Conservation (phyloP, 2,329 filamentous ascomycete genomes). For the Dryadomyces quercus-mongolicae region DNA sequence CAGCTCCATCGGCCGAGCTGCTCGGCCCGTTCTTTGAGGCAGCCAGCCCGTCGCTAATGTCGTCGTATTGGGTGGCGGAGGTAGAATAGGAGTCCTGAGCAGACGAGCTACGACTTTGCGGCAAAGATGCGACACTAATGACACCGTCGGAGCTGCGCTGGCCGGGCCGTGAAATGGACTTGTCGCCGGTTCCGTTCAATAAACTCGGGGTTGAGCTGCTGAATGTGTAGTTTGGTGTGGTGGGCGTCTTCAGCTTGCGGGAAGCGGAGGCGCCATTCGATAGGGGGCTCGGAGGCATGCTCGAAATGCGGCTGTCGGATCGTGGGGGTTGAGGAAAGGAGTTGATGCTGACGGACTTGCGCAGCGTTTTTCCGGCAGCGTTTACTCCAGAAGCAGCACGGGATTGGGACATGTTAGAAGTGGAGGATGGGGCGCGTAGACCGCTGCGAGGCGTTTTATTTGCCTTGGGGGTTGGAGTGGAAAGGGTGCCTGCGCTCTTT, state of each 20-base stretch:
- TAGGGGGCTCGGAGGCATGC: slow-evolving; percentile 50
- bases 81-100: slow-evolving; percentile 88
- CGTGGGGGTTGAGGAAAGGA: slow-evolving; percentile 85
- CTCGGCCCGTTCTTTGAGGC: slow-evolving; percentile 19
- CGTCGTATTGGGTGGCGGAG: slow-evolving; percentile 80
- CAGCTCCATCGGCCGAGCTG: slow-evolving; percentile 7
- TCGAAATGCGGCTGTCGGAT: slow-evolving; percentile 44
- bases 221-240: slow-evolving; percentile 39
- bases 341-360: slow-evolving; percentile 87
- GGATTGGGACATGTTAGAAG: slow-evolving; percentile 42
- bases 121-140: slow-evolving; percentile 66
- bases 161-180: slow-evolving; percentile 52
- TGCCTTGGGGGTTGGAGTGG: slow-evolving; percentile 21
- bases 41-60: slow-evolving; percentile 45
- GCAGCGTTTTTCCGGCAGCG: slow-evolving; percentile 54
- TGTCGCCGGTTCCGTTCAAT: slow-evolving; percentile 68
- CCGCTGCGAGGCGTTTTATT: slow-evolving; percentile 34
- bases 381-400: slow-evolving; percentile 44
- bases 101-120: slow-evolving; percentile 83
- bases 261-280: slow-evolving; percentile 35
- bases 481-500: slow-evolving; percentile 45
- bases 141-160: slow-evolving; percentile 62
- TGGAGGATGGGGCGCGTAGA: slow-evolving; percentile 9
- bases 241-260: slow-evolving; percentile 44
- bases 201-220: slow-evolving; percentile 54